Evolutionary conservation across 768 basidiomycete species (phyloP).

Genomic region (Trametes maxima): DNA sequence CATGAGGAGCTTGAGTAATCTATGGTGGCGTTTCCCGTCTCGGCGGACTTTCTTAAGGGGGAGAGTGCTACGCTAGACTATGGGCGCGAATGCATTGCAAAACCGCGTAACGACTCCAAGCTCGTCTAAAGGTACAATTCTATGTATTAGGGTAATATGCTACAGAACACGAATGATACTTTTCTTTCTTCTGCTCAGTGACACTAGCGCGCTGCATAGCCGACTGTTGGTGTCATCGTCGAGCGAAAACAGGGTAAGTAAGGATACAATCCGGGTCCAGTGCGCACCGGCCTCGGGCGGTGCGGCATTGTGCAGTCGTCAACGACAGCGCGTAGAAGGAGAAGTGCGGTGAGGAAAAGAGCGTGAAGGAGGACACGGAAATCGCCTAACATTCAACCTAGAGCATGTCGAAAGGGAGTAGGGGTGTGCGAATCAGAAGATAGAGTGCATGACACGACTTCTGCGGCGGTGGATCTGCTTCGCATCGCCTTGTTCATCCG

Average conservation of each 20-base stretch:
- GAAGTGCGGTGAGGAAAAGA: not conserved
- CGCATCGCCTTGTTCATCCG: not conserved
- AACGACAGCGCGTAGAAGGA: not conserved
- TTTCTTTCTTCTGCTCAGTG: not conserved
- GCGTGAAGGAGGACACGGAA: not conserved
- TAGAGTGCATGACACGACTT: constrained; percentile 9
- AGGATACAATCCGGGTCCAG: constrained; percentile 1
- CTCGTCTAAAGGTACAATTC: no score
- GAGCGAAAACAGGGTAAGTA: not conserved
- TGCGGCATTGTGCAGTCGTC: not conserved
- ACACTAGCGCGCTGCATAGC: not conserved
- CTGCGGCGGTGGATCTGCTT: not conserved
- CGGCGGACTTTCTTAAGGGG: no score
- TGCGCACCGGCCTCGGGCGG: constrained; percentile 4
- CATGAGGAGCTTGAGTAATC: no score
- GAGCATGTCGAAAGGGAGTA: no score
- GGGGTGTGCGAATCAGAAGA: not conserved
- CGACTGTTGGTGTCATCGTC: not conserved
- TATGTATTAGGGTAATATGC: not conserved
- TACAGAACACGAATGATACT: not conserved
- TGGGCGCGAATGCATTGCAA: no score
- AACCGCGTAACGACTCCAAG: no score
- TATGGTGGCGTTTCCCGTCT: no score
- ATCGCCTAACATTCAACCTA: not conserved
- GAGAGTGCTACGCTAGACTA: no score